Evolutionary conservation across 2,329 filamentous ascomycete genomes (phyloP).

Genomic region (Talaromyces funiculosus): DNA sequence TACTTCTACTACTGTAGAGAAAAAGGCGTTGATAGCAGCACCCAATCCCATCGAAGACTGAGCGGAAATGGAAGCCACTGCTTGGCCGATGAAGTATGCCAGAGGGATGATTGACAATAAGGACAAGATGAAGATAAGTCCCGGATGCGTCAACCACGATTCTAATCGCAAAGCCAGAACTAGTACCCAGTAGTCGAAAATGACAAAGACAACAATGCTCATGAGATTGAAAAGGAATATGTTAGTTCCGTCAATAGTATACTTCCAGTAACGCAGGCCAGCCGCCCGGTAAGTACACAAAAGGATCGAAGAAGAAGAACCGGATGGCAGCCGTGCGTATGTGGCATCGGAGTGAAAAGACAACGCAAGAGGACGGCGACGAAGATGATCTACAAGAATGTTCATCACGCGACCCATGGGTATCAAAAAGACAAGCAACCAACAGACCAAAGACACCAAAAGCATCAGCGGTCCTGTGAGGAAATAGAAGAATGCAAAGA

Average conservation of each 20-base stretch:
- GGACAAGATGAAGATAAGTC: slow-evolving; percentile 77
- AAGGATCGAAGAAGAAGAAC: slow-evolving; percentile 76
- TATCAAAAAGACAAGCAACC: slow-evolving; percentile 95
- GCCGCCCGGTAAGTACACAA: slow-evolving; percentile 96
- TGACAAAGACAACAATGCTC: slow-evolving; percentile 86
- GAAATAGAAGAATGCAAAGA: slow-evolving; percentile 94
- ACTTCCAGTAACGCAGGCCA: slow-evolving; percentile 96
- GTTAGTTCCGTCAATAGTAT: slow-evolving; percentile 96
- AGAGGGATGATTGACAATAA: slow-evolving; percentile 90
- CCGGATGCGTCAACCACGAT: slow-evolving; percentile 70
- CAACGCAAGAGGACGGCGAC: slow-evolving; percentile 84
- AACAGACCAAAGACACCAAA: slow-evolving; percentile 80
- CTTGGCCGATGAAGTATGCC: slow-evolving; percentile 97
- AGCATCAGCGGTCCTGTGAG: slow-evolving; percentile 82
- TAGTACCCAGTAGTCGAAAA: slow-evolving; percentile 84
- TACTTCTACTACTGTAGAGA: slow-evolving; percentile 94
- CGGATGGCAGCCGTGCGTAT: slow-evolving; percentile 64
- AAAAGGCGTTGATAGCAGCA: slow-evolving; percentile 95
- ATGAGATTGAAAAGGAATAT: slow-evolving; percentile 98
- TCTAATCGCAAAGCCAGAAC: slow-evolving; percentile 63
- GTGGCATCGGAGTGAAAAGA: slow-evolving; percentile 85
- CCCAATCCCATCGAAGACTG: slow-evolving; percentile 98
- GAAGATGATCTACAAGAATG: slow-evolving; percentile 82
- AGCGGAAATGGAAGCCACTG: slow-evolving; percentile 94
- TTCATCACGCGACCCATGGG: slow-evolving; percentile 96